A percentile compares a stretch with the other conserved stretches of the same genome.
These are phyloP conservation scores for Penicillium canescens DNA, from an alignment of 495 filamentous ascomycete species.

Conservation along the genomic window DNA sequence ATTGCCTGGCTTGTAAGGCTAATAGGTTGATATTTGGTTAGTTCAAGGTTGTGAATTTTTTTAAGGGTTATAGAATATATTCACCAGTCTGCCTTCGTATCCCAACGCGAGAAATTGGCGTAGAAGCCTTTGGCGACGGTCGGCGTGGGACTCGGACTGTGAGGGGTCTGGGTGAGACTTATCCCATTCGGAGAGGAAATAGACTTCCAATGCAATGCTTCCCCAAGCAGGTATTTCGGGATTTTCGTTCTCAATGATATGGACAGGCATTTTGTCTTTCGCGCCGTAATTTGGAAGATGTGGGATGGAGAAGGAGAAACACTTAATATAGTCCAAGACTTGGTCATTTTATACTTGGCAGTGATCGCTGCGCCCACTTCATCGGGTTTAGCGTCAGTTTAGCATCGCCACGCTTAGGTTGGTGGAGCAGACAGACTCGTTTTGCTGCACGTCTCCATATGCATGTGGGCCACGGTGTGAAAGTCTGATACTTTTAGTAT, in stretches of 20 bases:
- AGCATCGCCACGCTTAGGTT: no score
- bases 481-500: no score
- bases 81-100: slow-evolving; percentile 1
- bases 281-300: not conserved
- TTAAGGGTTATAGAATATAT: not conserved
- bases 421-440: no score
- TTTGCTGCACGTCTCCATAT: no score
- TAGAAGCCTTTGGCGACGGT: slow-evolving; percentile 5
- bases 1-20: not conserved
- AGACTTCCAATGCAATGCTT: not conserved
- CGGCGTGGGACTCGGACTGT: slow-evolving; percentile 1
- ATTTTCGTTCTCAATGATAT: not conserved
- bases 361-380: no score
- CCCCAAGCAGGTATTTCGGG: slow-evolving; percentile 6
- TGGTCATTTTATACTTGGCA: no score
- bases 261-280: slow-evolving; percentile 5
- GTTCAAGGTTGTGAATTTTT: not conserved
- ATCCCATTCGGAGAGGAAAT: slow-evolving; percentile 8
- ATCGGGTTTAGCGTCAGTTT: no score
- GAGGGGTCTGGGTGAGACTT: slow-evolving; percentile 2
- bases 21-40: slow-evolving; percentile 1
- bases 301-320: not conserved
- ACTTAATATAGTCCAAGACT: no score
- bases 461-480: no score
- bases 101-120: slow-evolving; percentile 5